Conservation (phyloP, 2,329 filamentous ascomycete species). For the Ophiocordyceps polyrhachis-furcata region DNA sequence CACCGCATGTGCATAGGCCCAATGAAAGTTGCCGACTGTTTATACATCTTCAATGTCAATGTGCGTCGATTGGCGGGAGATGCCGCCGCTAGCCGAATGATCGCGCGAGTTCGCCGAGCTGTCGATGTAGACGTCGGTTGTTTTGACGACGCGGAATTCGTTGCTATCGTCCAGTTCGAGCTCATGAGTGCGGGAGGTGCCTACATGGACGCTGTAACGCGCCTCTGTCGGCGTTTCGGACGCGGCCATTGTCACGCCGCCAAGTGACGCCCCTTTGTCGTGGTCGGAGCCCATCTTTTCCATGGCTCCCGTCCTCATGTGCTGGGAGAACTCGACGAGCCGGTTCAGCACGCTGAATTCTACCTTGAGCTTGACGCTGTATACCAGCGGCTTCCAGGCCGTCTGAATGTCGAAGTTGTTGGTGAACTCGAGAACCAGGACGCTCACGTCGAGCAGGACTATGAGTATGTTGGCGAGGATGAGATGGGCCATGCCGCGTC, state of each 20-base stretch:
- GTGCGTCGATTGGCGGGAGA: background rate
- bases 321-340: slow-evolving; percentile 15
- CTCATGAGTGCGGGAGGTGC: background rate
- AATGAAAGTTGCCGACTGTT: background rate
- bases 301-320: slow-evolving; percentile 1
- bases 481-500: slow-evolving; percentile 11
- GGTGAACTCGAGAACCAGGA: slow-evolving; percentile 14
- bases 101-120: background rate
- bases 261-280: background rate
- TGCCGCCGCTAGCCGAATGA: background rate
- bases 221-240: background rate
- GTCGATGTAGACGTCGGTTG: background rate
- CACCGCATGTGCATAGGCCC: background rate
- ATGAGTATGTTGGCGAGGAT: slow-evolving; percentile 22
- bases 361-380: slow-evolving; percentile 18
- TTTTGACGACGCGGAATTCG: background rate
- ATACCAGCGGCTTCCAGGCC: slow-evolving; percentile 14
- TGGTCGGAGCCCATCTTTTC: background rate
- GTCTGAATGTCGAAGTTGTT: slow-evolving; percentile 15
- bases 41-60: background rate
- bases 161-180: background rate
- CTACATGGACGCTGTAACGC: background rate
- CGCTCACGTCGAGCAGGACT: slow-evolving; percentile 22
- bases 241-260: background rate
- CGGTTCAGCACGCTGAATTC: slow-evolving; percentile 18